Evolutionary conservation across 352 stramenopile species (phyloP).

Genomic region (Pythium aphanidermatum): DNA sequence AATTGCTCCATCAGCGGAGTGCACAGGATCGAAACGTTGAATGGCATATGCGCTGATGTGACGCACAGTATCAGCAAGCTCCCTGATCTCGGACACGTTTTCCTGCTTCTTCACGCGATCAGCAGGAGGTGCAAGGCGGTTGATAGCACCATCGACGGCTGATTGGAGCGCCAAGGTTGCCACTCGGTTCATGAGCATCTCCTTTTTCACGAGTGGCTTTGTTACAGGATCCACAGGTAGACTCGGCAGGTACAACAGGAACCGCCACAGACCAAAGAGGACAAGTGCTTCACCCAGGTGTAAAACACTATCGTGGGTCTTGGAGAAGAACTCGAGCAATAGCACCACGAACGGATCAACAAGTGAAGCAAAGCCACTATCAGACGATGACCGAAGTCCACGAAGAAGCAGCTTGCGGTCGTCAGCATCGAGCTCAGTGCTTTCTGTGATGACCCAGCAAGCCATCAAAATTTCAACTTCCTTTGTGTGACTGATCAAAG

Average conservation of each 20-base stretch:
- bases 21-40: constrained; percentile 21
- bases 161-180: constrained; percentile 59
- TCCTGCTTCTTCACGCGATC: constrained; percentile 5
- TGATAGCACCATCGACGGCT: constrained; percentile 48
- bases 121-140: constrained; percentile 44
- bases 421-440: not conserved
- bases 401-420: constrained; percentile 12
- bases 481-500: not conserved
- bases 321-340: constrained; percentile 2
- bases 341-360: constrained; percentile 10
- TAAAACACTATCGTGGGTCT: constrained; percentile 2
- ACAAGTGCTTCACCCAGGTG: constrained; percentile 74
- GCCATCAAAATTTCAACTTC: not conserved
- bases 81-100: not conserved
- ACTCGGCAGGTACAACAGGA: constrained; percentile 90
- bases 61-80: constrained; percentile 12
- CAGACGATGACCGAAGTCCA: constrained; percentile 12
- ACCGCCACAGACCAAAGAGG: constrained; percentile 90
- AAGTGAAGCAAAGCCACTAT: constrained; percentile 10
- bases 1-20: not conserved
- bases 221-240: constrained; percentile 95
- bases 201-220: constrained; percentile 92
- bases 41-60: constrained; percentile 22
- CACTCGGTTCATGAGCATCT: constrained; percentile 87
- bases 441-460: constrained; percentile 5